phyloP scores from a whole-genome alignment of 2,329 filamentous ascomycete species.

The Seiridium unicorne region DNA sequence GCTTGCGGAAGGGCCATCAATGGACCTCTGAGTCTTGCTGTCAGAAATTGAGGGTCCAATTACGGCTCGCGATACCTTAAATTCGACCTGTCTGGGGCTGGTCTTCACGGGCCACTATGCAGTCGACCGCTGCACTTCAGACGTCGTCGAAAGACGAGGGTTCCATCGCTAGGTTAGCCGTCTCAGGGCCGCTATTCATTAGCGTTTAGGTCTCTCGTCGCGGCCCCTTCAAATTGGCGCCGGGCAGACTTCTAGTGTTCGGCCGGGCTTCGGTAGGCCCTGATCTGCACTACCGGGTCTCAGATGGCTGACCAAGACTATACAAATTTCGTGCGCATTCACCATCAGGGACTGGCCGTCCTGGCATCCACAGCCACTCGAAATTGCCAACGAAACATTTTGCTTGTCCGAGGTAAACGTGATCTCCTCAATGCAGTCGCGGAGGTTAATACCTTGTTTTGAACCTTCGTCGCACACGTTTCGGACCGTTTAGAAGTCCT shows the following conservation, averaged over 20 bases:
- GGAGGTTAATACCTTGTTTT: conserved; percentile 10
- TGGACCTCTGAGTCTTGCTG: not conserved
- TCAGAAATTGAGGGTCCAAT: not conserved
- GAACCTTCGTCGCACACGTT: conserved; percentile 17
- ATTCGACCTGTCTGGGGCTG: too few species aligned
- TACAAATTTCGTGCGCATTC: conserved; percentile 10
- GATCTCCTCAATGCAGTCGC: not conserved
- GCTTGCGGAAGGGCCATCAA: conserved; percentile 1
- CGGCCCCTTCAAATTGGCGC: not conserved
- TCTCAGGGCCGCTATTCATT: too few species aligned
- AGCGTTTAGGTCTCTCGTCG: too few species aligned
- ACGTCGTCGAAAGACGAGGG: not conserved
- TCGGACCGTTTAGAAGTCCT: conserved; percentile 20
- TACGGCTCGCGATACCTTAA: too few species aligned
- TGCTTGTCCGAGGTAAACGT: not conserved
- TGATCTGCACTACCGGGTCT: conserved; percentile 24
- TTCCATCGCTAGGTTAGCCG: not conserved
- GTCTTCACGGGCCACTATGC: too few species aligned
- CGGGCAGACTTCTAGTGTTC: conserved; percentile 14
- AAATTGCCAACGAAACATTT: not conserved
- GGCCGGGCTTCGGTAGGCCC: conserved; percentile 19
- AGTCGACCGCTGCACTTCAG: too few species aligned
- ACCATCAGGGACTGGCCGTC: not conserved
- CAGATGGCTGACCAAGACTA: conserved; percentile 10
- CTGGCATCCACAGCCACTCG: not conserved